phyloP scores from a whole-genome alignment of 2,329 filamentous ascomycete genomes.

The Neospermospora avenae region DNA sequence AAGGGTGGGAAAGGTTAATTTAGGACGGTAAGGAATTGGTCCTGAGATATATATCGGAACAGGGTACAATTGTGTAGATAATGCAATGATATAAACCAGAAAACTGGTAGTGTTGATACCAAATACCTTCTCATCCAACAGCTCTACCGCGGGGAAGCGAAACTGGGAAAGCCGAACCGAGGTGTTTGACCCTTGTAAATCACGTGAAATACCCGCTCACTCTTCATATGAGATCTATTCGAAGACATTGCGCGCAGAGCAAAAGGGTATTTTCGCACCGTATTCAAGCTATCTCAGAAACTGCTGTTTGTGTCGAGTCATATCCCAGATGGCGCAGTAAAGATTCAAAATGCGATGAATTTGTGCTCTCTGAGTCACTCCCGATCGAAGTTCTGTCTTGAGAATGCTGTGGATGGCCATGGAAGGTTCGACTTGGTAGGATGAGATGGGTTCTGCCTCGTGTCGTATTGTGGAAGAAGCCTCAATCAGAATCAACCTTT shows the following conservation, averaged over 20 bases:
- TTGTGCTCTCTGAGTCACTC: background rate
- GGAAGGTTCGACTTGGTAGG: conserved; percentile 15
- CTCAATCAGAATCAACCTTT: background rate
- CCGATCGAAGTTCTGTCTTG: conserved; percentile 15
- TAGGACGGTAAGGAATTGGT: background rate
- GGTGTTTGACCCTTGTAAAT: background rate
- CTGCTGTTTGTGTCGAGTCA: too few species aligned
- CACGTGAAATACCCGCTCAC: background rate
- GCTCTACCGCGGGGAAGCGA: conserved; percentile 7
- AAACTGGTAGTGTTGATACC: background rate
- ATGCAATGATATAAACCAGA: background rate
- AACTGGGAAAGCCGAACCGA: conserved; percentile 4
- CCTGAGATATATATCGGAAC: background rate
- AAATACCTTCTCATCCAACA: background rate
- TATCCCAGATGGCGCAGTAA: background rate
- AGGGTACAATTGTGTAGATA: background rate
- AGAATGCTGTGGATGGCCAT: conserved; percentile 23
- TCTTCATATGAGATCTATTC: too few species aligned
- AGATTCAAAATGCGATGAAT: background rate
- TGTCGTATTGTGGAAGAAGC: background rate
- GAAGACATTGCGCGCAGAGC: too few species aligned
- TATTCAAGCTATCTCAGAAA: too few species aligned
- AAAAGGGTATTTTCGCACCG: too few species aligned
- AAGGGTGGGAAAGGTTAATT: background rate
- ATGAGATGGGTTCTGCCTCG: background rate